A percentile compares a stretch with the other conserved stretches of the same genome.
Evolutionary conservation across 2,329 filamentous ascomycete species (phyloP).

Genomic region (Immersiporthe knoxdaviesiana): DNA sequence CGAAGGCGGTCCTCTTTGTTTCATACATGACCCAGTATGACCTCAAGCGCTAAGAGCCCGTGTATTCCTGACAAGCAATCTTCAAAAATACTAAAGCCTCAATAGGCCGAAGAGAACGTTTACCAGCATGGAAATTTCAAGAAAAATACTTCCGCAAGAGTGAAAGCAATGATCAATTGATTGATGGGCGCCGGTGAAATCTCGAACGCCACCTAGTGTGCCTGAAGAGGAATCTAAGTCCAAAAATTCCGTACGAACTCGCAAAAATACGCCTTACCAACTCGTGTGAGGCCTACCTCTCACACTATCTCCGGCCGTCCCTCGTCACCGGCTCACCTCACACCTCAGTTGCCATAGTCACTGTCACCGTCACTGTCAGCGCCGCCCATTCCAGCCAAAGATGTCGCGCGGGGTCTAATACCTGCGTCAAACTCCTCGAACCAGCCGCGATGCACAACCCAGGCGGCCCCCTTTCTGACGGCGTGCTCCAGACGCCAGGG

Average conservation of each 20-base stretch:
- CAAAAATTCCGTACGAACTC: not conserved
- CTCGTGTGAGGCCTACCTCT: not conserved
- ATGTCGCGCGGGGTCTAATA: slow-evolving; percentile 3
- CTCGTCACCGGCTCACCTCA: not conserved
- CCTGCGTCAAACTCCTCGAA: slow-evolving; percentile 26
- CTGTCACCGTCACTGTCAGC: not conserved
- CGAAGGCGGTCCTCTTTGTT: not conserved
- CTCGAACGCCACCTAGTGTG: not conserved
- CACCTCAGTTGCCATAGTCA: not conserved
- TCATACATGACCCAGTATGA: not conserved
- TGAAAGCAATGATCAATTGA: not conserved
- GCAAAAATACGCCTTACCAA: not conserved
- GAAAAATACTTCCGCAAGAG: not conserved
- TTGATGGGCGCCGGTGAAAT: not conserved
- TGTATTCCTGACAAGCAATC: not conserved
- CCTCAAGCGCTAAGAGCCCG: not conserved
- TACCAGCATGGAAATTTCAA: not conserved
- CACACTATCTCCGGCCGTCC: not conserved
- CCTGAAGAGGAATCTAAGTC: not conserved
- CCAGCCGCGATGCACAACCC: slow-evolving; percentile 31
- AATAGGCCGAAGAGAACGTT: too few species aligned
- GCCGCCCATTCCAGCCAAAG: slow-evolving; percentile 2
- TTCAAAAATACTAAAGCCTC: not conserved
- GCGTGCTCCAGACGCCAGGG: slow-evolving; percentile 33
- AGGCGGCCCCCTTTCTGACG: slow-evolving; percentile 29